Evolutionary conservation across 2,329 filamentous ascomycete genomes (phyloP).

Genomic region (Colletotrichum australisinense): DNA sequence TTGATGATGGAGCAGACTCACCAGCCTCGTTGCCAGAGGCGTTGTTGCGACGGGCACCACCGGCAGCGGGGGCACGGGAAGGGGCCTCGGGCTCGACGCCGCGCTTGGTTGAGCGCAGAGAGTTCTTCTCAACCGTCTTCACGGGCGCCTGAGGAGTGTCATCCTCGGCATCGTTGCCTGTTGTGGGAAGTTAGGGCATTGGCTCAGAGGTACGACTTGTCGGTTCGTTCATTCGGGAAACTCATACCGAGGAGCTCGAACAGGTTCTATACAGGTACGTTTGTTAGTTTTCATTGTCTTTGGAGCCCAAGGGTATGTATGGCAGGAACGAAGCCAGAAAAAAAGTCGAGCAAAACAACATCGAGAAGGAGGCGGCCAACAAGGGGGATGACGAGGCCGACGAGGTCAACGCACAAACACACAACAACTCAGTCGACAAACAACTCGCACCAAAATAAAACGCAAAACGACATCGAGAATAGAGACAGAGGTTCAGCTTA

Average conservation of each 20-base stretch:
- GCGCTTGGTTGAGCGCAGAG: conserved; percentile 82
- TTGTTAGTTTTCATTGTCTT: conserved; percentile 14
- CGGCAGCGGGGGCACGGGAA: conserved; percentile 53
- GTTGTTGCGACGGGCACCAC: conserved; percentile 64
- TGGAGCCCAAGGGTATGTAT: not conserved
- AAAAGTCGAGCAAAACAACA: not conserved
- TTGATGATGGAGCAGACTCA: conserved; percentile 60
- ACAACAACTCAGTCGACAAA: conserved; percentile 9
- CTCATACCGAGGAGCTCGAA: conserved; percentile 96
- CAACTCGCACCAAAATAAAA: conserved; percentile 1
- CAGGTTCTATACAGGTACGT: conserved; percentile 75
- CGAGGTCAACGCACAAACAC: conserved; percentile 9
- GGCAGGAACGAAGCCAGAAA: not conserved
- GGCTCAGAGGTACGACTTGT: conserved; percentile 34
- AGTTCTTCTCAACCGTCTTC: conserved; percentile 89
- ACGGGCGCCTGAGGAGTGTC: conserved; percentile 84
- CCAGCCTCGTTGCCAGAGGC: conserved; percentile 86
- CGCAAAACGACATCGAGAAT: not conserved
- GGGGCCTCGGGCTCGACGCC: conserved; percentile 83
- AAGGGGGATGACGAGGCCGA: not conserved
- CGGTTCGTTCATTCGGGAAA: conserved; percentile 40
- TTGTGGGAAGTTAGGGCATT: conserved; percentile 37
- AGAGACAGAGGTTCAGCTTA: conserved; percentile 22
- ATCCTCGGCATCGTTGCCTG: conserved; percentile 72
- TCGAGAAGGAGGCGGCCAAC: not conserved